A percentile compares a stretch with the other conserved stretches of the same genome.
Conservation (phyloP, 1,139 yeast species). For the Hyphopichia pseudoburtonii region DNA sequence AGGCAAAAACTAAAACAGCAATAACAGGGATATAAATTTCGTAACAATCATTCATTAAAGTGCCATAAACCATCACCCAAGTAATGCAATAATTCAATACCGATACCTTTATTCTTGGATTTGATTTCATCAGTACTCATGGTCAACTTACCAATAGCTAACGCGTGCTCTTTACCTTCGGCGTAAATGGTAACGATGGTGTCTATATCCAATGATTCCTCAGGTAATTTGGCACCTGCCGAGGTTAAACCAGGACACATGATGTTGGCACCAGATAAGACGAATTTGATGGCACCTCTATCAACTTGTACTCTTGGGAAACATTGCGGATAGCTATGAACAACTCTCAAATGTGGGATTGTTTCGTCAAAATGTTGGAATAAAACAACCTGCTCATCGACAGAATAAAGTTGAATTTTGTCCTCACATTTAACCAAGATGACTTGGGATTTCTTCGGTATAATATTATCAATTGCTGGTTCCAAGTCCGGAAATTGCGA, state of each 20-base stretch:
- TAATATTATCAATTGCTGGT: conserved; percentile 71
- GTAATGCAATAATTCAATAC: conserved; percentile 81
- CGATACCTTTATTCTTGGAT: conserved; percentile 81
- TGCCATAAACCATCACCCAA: conserved; percentile 91
- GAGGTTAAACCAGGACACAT: conserved; percentile 98
- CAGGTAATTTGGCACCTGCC: conserved; percentile 84
- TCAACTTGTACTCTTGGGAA: conserved; percentile 91
- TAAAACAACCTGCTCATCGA: conserved; percentile 72
- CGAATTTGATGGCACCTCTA: conserved; percentile 95
- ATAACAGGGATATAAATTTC: not conserved
- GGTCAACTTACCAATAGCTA: conserved; percentile 82
- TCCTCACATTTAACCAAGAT: conserved; percentile 86
- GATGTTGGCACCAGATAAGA: conserved; percentile 89
- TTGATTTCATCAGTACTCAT: conserved; percentile 93
- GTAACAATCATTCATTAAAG: conserved; percentile 31
- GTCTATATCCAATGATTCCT: conserved; percentile 60
- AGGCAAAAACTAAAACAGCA: too few species aligned
- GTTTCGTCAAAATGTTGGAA: conserved; percentile 85
- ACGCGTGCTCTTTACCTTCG: conserved; percentile 88
- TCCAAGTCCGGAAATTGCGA: conserved; percentile 73
- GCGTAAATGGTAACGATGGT: conserved; percentile 81
- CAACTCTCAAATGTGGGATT: conserved; percentile 72
- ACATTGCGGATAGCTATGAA: conserved; percentile 78
- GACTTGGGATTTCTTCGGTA: conserved; percentile 91
- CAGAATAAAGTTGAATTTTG: conserved; percentile 73